Base-by-base conservation (phyloP, 768 basidiomycete species). In the Coprinopsis cinerea region DNA sequence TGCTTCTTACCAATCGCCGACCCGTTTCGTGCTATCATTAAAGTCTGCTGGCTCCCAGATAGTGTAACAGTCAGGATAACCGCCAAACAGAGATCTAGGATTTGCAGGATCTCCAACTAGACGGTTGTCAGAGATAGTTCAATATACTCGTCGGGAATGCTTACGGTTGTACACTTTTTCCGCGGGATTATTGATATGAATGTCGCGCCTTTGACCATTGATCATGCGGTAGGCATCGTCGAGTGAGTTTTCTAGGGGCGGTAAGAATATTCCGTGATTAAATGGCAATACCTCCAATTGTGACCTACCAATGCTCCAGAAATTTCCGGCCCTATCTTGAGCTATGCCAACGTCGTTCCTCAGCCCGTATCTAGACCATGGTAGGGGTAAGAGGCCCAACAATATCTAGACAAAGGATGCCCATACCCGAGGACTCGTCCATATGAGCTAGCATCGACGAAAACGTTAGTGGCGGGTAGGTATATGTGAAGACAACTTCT, bases 21-120 rank as follows among this genome's bases (percentile, higher is more conserved):
- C 26, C 37, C 37, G 46, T 27, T 55, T 44, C 13, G 30, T 34
- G 7, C 34, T 36, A 41, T 57, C 53, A 42, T 44, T 39, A 44
- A 55, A 48, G 34, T 37, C 41, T 9, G 22, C 30, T 15, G 25
- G 28, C 6, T 49, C 39, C 35, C 46, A 30, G 47, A 57, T 54
- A 4, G 53, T 49, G 47, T 45, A 57, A 43, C 56, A 57, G 39
- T 57, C 52, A n/a, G 54, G 56, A 17, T 52, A 52, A 1, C 56
- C 56, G 20, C 43, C 47, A 42, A 54, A 57, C 20, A 47, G 22
- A 23, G 37, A 32, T 14, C 47, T 37, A 18, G 54, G 41, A 20
- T 30, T 32, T n/a, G 35, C 23, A 2, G 54, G 46, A 20, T 49
- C 37, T 25, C 56, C 53, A 27, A 57, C 56, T 57, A 18, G 22